Evolutionary conservation across 2,329 filamentous ascomycete species (phyloP).

Genomic region (Sclerotinia glacialis): DNA sequence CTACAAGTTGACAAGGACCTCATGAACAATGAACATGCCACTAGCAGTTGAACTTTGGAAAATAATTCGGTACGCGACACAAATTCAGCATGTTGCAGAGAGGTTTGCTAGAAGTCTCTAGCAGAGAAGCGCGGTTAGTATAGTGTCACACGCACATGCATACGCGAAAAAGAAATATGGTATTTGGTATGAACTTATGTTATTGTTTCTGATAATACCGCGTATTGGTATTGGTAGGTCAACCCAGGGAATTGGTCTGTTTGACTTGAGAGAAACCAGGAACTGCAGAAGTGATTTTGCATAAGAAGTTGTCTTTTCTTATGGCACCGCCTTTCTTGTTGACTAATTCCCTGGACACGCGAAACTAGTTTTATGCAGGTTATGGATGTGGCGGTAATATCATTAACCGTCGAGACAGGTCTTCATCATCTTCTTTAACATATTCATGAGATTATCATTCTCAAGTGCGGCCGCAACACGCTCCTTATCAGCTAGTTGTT

Average conservation of each 20-base stretch:
- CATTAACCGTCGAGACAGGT: slow-evolving; percentile 53
- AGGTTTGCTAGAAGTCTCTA: background rate
- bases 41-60: background rate
- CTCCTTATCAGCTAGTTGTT: slow-evolving; percentile 95
- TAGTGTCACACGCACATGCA: slow-evolving; percentile 9
- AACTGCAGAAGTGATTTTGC: background rate
- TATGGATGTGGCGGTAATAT: slow-evolving; percentile 5
- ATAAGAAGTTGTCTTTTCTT: background rate
- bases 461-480: slow-evolving; percentile 91
- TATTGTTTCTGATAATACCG: background rate
- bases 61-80: background rate
- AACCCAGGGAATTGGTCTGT: background rate
- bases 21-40: background rate
- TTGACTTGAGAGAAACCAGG: background rate
- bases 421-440: slow-evolving; percentile 90
- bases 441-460: slow-evolving; percentile 83
- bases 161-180: background rate
- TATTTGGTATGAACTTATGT: background rate
- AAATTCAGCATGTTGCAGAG: background rate
- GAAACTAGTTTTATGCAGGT: background rate
- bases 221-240: background rate
- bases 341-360: background rate
- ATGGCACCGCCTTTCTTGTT: background rate
- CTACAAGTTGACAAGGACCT: slow-evolving; percentile 8
- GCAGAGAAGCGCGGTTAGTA: background rate